phyloP scores from a whole-genome alignment of 768 basidiomycete species.

The Amanita molliuscula region DNA sequence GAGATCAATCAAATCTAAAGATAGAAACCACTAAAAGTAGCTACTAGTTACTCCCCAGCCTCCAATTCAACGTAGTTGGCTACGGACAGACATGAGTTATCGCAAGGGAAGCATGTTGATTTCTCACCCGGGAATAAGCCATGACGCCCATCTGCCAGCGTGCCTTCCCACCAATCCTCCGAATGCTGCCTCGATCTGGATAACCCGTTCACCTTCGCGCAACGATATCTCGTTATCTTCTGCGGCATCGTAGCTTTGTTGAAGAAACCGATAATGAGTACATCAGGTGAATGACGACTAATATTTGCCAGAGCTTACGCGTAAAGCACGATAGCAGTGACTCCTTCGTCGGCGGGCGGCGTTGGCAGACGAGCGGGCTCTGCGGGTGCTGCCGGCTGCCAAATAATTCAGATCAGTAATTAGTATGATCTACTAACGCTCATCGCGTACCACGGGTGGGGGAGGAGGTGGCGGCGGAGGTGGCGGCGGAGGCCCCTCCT shows the following conservation, averaged over 20 bases:
- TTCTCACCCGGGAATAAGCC: conserved; percentile 71
- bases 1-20: conserved; percentile 5
- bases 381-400: conserved; percentile 26
- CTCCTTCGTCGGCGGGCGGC: conserved; percentile 46
- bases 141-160: conserved; percentile 37
- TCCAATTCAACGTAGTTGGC: conserved; percentile 25
- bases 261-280: neutral
- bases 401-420: neutral
- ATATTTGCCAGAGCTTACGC: conserved; percentile 39
- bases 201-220: conserved; percentile 72
- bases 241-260: conserved; percentile 68
- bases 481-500: conserved; percentile 35
- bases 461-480: conserved; percentile 40
- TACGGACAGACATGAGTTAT: conserved; percentile 1
- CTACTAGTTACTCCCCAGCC: conserved; percentile 18
- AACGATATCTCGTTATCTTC: conserved; percentile 91
- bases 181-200: conserved; percentile 70
- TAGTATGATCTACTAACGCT: neutral
- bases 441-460: conserved; percentile 27
- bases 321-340: conserved; percentile 56
- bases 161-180: conserved; percentile 89
- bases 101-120: too few species aligned
- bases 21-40: neutral
- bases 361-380: conserved; percentile 34
- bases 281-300: neutral